These are phyloP conservation scores for Fusarium austroafricanum DNA, from an alignment of 2,329 filamentous ascomycete species.

Conservation along the genomic window DNA sequence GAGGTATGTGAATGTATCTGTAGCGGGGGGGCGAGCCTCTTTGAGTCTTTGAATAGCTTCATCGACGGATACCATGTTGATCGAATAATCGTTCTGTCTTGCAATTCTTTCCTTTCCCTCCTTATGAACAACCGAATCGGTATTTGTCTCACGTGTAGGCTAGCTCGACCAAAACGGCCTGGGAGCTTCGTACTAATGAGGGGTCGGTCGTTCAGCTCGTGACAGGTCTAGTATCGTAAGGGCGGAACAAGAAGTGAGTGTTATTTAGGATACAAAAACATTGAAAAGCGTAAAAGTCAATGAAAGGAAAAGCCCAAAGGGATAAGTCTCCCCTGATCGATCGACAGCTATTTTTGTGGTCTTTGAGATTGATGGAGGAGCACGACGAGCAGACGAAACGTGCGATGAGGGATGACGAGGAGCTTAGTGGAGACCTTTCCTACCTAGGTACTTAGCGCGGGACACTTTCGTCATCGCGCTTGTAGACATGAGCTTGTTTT, in stretches of 20 bases:
- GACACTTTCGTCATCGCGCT: constrained; percentile 38
- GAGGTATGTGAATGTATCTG: constrained; percentile 80
- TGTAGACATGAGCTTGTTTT: constrained; percentile 41
- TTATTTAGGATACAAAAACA: not conserved
- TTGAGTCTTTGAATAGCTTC: constrained; percentile 59
- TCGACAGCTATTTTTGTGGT: constrained; percentile 26
- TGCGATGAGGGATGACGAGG: constrained; percentile 39
- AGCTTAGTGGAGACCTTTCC: constrained; percentile 31
- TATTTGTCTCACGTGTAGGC: constrained; percentile 11
- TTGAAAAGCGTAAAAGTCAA: not conserved
- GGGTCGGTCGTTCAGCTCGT: constrained; percentile 24
- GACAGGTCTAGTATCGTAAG: not conserved
- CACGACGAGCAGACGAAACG: constrained; percentile 28
- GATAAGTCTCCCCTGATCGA: constrained; percentile 14
- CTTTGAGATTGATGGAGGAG: constrained; percentile 30
- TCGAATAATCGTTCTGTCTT: not conserved
- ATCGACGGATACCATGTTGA: constrained; percentile 50
- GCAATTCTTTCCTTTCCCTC: not conserved
- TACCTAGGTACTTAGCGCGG: constrained; percentile 26
- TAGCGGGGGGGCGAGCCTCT: constrained; percentile 63
- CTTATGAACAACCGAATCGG: not conserved
- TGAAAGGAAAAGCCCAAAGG: not conserved
- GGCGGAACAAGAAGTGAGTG: constrained; percentile 4
- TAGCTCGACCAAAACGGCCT: constrained; percentile 4
- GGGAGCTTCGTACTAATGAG: constrained; percentile 23